These are phyloP conservation scores for Hypholoma sublateritium DNA, from an alignment of 768 basidiomycete genomes.

Conservation along the genomic window DNA sequence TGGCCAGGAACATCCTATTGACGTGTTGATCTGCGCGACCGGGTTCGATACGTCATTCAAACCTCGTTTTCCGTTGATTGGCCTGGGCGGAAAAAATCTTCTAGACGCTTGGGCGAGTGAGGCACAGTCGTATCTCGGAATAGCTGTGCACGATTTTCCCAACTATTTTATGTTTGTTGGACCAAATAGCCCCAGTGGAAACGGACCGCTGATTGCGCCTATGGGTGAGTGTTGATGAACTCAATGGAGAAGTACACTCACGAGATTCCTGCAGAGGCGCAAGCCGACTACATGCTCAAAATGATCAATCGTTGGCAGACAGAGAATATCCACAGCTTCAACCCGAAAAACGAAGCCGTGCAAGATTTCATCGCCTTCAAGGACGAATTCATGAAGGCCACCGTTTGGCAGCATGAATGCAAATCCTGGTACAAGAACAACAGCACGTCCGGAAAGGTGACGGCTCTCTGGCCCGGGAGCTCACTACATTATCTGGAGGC, in stretches of 20 bases:
- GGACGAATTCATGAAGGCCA: constrained; percentile 31
- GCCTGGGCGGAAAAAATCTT: constrained; percentile 23
- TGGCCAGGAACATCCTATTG: constrained; percentile 29
- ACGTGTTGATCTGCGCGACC: constrained; percentile 36
- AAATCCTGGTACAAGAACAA: constrained; percentile 33
- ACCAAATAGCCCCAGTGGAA: constrained; percentile 34
- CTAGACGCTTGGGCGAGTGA: constrained; percentile 32
- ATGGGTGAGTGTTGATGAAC: constrained; percentile 21
- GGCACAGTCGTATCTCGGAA: constrained; percentile 27
- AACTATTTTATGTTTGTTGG: constrained; percentile 33
- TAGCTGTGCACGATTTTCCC: constrained; percentile 29
- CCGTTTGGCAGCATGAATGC: constrained; percentile 31
- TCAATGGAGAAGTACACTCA: neutral
- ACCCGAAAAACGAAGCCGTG: constrained; percentile 30
- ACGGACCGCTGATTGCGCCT: constrained; percentile 30
- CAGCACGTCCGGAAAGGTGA: constrained; percentile 22
- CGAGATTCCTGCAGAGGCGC: constrained; percentile 23
- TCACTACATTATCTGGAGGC: constrained; percentile 29
- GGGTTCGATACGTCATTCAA: constrained; percentile 33
- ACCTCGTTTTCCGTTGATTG: constrained; percentile 32
- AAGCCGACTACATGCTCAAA: constrained; percentile 33
- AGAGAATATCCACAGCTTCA: constrained; percentile 34
- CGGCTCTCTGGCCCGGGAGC: constrained; percentile 30
- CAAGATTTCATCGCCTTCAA: constrained; percentile 32
- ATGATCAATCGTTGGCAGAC: constrained; percentile 32